Conservation (phyloP, 768 basidiomycete genomes). For the Russula virescens region DNA sequence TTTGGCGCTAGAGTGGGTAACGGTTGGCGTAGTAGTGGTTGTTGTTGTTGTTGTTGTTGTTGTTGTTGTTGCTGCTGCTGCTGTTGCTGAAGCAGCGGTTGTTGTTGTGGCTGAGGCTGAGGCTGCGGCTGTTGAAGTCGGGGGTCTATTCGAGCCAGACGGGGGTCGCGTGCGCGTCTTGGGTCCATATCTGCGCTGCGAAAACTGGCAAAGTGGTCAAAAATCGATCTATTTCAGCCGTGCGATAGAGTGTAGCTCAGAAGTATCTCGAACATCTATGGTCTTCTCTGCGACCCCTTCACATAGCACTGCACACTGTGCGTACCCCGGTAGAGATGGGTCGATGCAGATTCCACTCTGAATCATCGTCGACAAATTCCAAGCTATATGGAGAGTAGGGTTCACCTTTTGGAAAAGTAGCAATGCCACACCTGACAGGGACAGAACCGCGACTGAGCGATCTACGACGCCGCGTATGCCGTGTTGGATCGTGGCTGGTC, state of each 20-base stretch:
- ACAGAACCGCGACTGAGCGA: background rate
- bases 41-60: conserved; percentile 23
- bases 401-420: conserved; percentile 16
- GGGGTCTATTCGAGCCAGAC: conserved; percentile 65
- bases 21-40: conserved; percentile 2
- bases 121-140: conserved; percentile 43
- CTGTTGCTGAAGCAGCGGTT: too few species aligned
- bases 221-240: conserved; percentile 21
- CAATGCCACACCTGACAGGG: background rate
- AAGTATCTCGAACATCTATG: conserved; percentile 87
- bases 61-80: conserved; percentile 26
- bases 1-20: conserved; percentile 2
- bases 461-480: background rate
- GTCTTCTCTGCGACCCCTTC: conserved; percentile 72
- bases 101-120: conserved; percentile 26
- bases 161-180: conserved; percentile 73
- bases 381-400: background rate
- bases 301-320: conserved; percentile 17
- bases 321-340: conserved; percentile 37
- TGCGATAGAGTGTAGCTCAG: conserved; percentile 45
- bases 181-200: conserved; percentile 57
- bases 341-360: conserved; percentile 90
- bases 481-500: too few species aligned
- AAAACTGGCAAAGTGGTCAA: conserved; percentile 15
- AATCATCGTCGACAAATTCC: conserved; percentile 55